Evolutionary conservation across 257 asterid species (phyloP).

Genomic region (Gentiana macrophylla): DNA sequence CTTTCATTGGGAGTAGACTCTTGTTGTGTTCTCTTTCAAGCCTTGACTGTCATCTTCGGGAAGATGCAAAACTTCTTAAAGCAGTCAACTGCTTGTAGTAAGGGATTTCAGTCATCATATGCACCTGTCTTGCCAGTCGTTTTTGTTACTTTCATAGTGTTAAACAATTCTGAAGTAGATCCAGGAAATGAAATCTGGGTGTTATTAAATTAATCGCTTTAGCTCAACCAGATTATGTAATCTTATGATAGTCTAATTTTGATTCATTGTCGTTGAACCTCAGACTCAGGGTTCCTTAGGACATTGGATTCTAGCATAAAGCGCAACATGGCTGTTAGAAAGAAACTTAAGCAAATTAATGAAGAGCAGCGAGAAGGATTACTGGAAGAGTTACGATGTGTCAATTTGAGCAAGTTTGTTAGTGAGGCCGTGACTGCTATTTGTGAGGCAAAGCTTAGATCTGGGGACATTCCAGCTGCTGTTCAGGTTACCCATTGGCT

Average conservation of each 20-base stretch:
- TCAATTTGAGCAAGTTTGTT: slow-evolving; percentile 90
- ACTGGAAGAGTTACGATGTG: slow-evolving; percentile 91
- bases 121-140: too few relatives aligned
- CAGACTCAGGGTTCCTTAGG: slow-evolving; percentile 87
- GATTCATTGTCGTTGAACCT: slow-evolving; percentile 11
- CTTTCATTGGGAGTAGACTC: too few relatives aligned
- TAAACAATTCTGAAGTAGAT: too few relatives aligned
- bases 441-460: slow-evolving; percentile 88
- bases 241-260: slow-evolving; percentile 3
- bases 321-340: slow-evolving; percentile 94
- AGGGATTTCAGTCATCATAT: too few relatives aligned
- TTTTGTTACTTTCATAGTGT: too few relatives aligned
- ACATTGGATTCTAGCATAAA: slow-evolving; percentile 96
- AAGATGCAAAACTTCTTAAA: too few relatives aligned
- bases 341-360: slow-evolving; percentile 89
- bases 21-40: too few relatives aligned
- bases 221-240: neutral
- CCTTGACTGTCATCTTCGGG: too few relatives aligned
- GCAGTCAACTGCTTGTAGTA: too few relatives aligned
- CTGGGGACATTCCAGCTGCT: slow-evolving; percentile 92
- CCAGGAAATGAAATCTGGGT: too few relatives aligned
- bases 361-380: slow-evolving; percentile 92
- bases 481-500: slow-evolving; percentile 50
- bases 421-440: slow-evolving; percentile 97
- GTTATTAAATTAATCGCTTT: slow-evolving; percentile 1